Evolutionary conservation across 2,329 filamentous ascomycete species (phyloP).

Genomic region (Colletotrichum sp.): DNA sequence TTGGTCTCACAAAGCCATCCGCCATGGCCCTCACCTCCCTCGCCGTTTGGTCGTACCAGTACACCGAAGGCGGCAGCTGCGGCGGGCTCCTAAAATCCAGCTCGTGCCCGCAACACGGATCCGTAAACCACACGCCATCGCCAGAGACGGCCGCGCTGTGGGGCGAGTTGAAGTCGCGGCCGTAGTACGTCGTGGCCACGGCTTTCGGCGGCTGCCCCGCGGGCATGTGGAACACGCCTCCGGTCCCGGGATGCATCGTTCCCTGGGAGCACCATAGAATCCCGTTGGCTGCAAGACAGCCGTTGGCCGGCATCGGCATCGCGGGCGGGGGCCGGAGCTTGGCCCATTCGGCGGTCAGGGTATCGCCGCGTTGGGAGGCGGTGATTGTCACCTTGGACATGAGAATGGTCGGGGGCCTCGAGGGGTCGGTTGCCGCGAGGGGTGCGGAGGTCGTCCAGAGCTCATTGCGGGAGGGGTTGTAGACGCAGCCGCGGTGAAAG

Average conservation of each 20-base stretch:
- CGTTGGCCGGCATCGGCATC: slow-evolving; percentile 49
- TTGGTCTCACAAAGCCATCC: slow-evolving; percentile 49
- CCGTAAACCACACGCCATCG: slow-evolving; percentile 56
- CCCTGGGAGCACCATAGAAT: slow-evolving; percentile 50
- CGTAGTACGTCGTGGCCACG: slow-evolving; percentile 47
- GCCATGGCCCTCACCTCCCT: slow-evolving; percentile 50
- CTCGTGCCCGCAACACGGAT: slow-evolving; percentile 48
- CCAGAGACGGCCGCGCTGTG: slow-evolving; percentile 43
- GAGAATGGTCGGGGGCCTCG: slow-evolving; percentile 45
- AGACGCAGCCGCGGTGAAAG: slow-evolving; percentile 51
- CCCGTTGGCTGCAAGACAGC: slow-evolving; percentile 45
- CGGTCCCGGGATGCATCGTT: slow-evolving; percentile 15
- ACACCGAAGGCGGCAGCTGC: slow-evolving; percentile 51
- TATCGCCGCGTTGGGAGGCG: slow-evolving; percentile 27
- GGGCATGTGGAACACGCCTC: slow-evolving; percentile 19
- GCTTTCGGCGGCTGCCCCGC: slow-evolving; percentile 29
- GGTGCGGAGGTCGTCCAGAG: slow-evolving; percentile 51
- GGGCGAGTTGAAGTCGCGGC: slow-evolving; percentile 51
- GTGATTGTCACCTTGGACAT: slow-evolving; percentile 46
- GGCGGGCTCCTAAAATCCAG: slow-evolving; percentile 48
- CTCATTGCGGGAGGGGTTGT: slow-evolving; percentile 41
- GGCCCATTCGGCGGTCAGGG: slow-evolving; percentile 39
- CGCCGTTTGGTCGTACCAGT: slow-evolving; percentile 45
- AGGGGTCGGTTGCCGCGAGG: slow-evolving; percentile 39
- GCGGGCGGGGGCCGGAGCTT: slow-evolving; percentile 45